phyloP scores from a whole-genome alignment of 2,329 filamentous ascomycete species.

The Penicillium sp. region DNA sequence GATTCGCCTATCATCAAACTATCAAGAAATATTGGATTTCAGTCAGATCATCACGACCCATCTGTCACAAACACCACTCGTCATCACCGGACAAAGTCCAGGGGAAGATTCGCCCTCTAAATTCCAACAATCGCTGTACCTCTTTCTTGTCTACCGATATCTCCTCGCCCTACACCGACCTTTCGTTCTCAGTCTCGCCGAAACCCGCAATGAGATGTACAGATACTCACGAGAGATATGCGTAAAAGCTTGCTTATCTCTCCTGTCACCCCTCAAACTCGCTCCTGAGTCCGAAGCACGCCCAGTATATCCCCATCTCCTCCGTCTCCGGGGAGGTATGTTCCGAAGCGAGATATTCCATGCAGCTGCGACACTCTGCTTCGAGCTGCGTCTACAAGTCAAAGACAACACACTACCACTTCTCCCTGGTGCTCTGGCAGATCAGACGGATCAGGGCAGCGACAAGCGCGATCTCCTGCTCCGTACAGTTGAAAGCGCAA shows the following conservation, averaged over 20 bases:
- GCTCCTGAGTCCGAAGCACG: background rate
- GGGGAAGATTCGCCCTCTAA: background rate
- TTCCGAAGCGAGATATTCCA: constrained; percentile 5
- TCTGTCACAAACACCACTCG: background rate
- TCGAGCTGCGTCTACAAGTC: constrained; percentile 2
- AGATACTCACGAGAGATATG: background rate
- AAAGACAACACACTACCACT: background rate
- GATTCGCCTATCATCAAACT: background rate
- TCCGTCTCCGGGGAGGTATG: constrained; percentile 1
- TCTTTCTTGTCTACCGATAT: constrained; percentile 6
- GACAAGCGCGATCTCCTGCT: background rate
- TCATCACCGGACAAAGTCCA: background rate
- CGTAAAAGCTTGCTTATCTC: background rate
- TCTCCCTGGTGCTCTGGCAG: background rate
- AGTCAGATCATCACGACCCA: background rate
- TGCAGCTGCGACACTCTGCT: constrained; percentile 1
- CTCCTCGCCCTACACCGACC: constrained; percentile 5
- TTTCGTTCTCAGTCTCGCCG: constrained; percentile 3
- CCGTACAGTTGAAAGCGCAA: background rate
- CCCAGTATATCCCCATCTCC: background rate
- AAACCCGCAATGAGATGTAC: background rate
- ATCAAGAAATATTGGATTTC: background rate
- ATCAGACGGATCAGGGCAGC: background rate
- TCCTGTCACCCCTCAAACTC: background rate
- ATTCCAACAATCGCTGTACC: background rate